Evolutionary conservation across 805 yeast species (phyloP).

Genomic region (Spathaspora sp.): DNA sequence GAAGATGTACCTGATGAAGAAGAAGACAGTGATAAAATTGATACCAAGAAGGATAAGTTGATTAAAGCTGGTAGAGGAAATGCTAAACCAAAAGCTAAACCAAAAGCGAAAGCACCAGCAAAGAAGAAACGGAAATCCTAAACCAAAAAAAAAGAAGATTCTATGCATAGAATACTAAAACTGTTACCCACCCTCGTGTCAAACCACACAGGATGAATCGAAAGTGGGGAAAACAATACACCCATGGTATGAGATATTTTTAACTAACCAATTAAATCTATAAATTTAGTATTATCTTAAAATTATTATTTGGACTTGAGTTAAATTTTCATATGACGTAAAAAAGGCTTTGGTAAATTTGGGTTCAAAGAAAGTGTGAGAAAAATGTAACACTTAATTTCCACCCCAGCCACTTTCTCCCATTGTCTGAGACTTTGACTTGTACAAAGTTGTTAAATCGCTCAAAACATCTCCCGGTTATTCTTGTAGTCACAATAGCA

Average conservation of each 20-base stretch:
- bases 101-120: neutral
- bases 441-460: no score
- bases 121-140: constrained; percentile 1
- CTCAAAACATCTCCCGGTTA: no score
- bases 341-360: no score
- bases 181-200: no score
- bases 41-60: constrained; percentile 58
- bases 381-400: no score
- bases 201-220: neutral
- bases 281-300: neutral
- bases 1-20: constrained; percentile 31
- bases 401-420: no score
- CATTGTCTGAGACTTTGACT: no score
- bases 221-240: neutral
- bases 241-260: no score
- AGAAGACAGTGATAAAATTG: constrained; percentile 42
- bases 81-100: constrained; percentile 10
- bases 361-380: no score
- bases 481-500: no score
- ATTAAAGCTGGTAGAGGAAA: constrained; percentile 48
- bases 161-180: neutral
- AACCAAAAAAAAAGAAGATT: neutral
- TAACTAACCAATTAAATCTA: neutral
- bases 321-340: neutral
- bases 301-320: neutral